Percentiles rank a stretch among this genome's conserved stretches.
phyloP scores from a whole-genome alignment of 1,284 basidiomycete species.

The Tetrapyrgos nigripes region DNA sequence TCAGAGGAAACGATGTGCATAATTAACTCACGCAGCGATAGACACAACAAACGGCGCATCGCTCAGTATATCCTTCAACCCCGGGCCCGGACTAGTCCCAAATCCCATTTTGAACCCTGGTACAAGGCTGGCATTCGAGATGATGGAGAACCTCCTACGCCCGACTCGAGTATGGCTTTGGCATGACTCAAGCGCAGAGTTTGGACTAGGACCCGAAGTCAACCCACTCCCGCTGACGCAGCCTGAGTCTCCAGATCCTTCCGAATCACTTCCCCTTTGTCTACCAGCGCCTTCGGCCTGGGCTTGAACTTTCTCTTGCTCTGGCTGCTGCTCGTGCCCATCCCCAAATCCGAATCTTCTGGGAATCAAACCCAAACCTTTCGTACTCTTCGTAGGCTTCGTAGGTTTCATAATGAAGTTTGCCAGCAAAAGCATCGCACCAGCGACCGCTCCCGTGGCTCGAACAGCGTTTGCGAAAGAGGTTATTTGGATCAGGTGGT shows the following conservation, averaged over 20 bases:
- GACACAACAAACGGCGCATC: conserved; percentile 52
- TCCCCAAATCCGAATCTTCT: conserved; percentile 1
- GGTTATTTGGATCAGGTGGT: conserved; percentile 42
- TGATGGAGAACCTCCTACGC: no score
- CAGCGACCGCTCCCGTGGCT: conserved; percentile 43
- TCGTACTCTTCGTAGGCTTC: conserved; percentile 22
- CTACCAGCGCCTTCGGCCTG: no score
- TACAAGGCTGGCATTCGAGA: not conserved
- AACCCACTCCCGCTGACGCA: no score
- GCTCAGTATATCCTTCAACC: conserved; percentile 32
- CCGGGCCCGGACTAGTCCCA: not conserved
- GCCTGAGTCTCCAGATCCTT: no score
- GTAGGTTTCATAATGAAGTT: conserved; percentile 48
- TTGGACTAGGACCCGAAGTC: no score
- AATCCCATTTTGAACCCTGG: no score
- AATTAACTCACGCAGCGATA: conserved; percentile 44
- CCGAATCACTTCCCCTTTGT: no score
- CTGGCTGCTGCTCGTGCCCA: no score
- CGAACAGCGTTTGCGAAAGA: conserved; percentile 50
- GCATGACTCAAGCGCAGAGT: no score
- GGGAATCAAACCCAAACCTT: conserved; percentile 24
- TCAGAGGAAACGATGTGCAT: not conserved
- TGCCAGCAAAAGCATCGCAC: conserved; percentile 43
- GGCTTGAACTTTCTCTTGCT: no score
- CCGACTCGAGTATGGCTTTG: no score